Evolutionary conservation across 1,139 yeast species (phyloP).

Genomic region (Geotrichum cucujoidarum): DNA sequence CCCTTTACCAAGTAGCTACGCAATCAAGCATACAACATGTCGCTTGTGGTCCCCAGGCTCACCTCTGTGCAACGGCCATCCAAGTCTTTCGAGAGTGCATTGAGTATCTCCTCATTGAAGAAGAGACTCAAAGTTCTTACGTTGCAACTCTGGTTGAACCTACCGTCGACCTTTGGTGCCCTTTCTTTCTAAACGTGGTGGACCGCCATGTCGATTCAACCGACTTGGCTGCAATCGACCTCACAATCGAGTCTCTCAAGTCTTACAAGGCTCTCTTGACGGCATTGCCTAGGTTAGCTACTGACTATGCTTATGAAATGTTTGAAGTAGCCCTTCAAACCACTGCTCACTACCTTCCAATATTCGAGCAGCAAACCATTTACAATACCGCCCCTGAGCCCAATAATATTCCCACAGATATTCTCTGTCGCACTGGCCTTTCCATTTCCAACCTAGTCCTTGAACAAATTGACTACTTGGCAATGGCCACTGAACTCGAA

Average conservation of each 20-base stretch:
- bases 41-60: slow-evolving; percentile 13
- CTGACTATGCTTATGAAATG: slow-evolving; percentile 3
- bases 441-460: slow-evolving; percentile 1
- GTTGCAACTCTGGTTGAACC: slow-evolving; percentile 22
- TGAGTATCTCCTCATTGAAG: slow-evolving; percentile 34
- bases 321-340: slow-evolving; percentile 8
- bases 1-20: slow-evolving; percentile 24
- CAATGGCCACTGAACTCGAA: slow-evolving; percentile 9
- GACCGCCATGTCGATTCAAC: slow-evolving; percentile 14
- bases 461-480: slow-evolving; percentile 6
- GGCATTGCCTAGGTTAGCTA: slow-evolving; percentile 6
- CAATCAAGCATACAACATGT: slow-evolving; percentile 1
- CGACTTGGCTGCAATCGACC: slow-evolving; percentile 5
- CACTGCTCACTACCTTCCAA: neutral
- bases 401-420: neutral
- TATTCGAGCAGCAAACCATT: slow-evolving; percentile 1
- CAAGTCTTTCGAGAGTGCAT: slow-evolving; percentile 33
- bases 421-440: neutral
- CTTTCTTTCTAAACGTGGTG: slow-evolving; percentile 21
- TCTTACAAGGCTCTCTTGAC: slow-evolving; percentile 8
- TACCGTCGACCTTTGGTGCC: slow-evolving; percentile 31
- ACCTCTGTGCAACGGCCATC: slow-evolving; percentile 27
- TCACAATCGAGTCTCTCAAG: slow-evolving; percentile 13
- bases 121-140: slow-evolving; percentile 12
- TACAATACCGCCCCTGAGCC: slow-evolving; percentile 6